Evolutionary conservation across 1,284 basidiomycete genomes (phyloP).

Genomic region (Malassezia cuniculi): DNA sequence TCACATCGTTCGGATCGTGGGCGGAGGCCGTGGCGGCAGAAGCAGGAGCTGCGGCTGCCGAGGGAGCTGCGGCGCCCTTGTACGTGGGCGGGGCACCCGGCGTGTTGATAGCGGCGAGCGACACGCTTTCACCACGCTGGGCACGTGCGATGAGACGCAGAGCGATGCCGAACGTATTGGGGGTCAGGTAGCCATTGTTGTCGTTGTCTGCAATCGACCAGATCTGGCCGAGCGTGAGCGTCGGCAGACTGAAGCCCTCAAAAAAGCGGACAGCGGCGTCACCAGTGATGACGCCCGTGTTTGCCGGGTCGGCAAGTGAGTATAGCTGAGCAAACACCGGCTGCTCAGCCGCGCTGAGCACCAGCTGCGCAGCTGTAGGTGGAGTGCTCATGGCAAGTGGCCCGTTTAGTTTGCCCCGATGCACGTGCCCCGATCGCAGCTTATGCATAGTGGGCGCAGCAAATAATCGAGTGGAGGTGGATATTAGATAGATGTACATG

Average conservation of each 20-base stretch:
- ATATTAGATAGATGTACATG: no score
- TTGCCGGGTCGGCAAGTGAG: constrained; percentile 32
- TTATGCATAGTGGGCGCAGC: no score
- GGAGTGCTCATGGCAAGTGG: no score
- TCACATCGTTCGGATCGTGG: constrained; percentile 4
- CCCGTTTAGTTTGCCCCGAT: no score
- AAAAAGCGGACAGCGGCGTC: constrained; percentile 42
- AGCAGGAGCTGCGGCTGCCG: constrained; percentile 7
- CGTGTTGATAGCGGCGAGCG: constrained; percentile 43
- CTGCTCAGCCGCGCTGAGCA: constrained; percentile 24
- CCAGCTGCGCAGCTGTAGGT: constrained; percentile 2
- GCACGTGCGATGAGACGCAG: constrained; percentile 82
- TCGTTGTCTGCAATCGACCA: constrained; percentile 81
- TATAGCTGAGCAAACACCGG: constrained; percentile 37
- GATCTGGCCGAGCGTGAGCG: constrained; percentile 63
- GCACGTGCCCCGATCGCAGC: no score
- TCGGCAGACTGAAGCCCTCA: constrained; percentile 34
- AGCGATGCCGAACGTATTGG: constrained; percentile 57
- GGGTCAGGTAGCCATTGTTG: constrained; percentile 48
- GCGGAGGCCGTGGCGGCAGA: constrained; percentile 6
- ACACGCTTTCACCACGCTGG: constrained; percentile 67
- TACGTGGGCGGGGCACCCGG: constrained; percentile 68
- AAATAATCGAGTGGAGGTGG: no score
- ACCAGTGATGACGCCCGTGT: constrained; percentile 36
- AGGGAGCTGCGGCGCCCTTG: constrained; percentile 55